phyloP scores from a whole-genome alignment of 2,329 filamentous ascomycete species.

The Alternaria solani region DNA sequence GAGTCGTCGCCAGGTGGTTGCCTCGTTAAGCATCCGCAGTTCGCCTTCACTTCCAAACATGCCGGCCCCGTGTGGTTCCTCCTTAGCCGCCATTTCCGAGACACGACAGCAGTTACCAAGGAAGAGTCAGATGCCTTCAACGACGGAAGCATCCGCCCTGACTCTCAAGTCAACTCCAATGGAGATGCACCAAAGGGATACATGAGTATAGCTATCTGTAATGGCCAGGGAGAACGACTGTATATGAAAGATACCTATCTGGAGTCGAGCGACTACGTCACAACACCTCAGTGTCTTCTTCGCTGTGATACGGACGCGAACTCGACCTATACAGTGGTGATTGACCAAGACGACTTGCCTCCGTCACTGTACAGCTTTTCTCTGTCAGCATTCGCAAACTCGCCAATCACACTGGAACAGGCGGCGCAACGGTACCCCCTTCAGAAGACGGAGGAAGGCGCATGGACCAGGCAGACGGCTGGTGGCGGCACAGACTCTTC shows the following conservation, averaged over 20 bases:
- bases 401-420: conserved; percentile 66
- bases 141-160: conserved; percentile 37
- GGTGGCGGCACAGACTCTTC: conserved; percentile 83
- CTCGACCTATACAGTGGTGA: conserved; percentile 68
- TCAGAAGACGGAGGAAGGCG: conserved; percentile 66
- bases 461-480: conserved; percentile 81
- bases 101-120: conserved; percentile 56
- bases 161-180: conserved; percentile 31
- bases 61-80: conserved; percentile 81
- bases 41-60: conserved; percentile 60
- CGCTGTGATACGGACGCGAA: conserved; percentile 69
- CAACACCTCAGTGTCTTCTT: conserved; percentile 90
- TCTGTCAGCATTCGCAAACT: conserved; percentile 79
- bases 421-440: conserved; percentile 69
- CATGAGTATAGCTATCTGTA: conserved; percentile 86
- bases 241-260: conserved; percentile 76
- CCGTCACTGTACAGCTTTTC: conserved; percentile 82
- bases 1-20: conserved; percentile 72
- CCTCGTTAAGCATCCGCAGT: conserved; percentile 71
- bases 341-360: conserved; percentile 81
- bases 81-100: conserved; percentile 82
- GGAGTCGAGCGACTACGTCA: conserved; percentile 84
- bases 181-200: conserved; percentile 67
- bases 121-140: conserved; percentile 44
- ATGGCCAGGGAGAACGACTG: conserved; percentile 73